A percentile compares a stretch with the other conserved stretches of the same genome.
Conservation (phyloP, 106 monocot genomes). For the Xerophyta viscosa region DNA sequence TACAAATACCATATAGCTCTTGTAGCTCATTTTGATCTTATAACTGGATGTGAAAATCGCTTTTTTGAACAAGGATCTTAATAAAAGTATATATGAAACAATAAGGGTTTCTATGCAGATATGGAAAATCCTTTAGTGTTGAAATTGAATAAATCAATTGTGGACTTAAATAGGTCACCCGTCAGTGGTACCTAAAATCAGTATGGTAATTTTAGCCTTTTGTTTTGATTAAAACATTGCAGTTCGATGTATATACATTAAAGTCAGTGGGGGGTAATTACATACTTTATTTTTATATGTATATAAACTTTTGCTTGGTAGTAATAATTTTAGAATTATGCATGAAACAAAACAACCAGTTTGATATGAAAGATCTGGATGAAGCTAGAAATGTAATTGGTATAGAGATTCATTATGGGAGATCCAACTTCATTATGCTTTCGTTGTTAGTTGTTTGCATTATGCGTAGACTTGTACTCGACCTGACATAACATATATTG, state of each 20-base stretch:
- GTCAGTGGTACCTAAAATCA: slow-evolving; percentile 3
- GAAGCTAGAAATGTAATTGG: neutral
- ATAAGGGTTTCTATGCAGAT: neutral
- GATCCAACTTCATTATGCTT: neutral
- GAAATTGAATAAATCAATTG: neutral
- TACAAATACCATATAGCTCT: too few relatives aligned
- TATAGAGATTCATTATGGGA: neutral
- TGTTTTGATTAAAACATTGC: slow-evolving; percentile 1
- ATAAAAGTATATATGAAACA: neutral
- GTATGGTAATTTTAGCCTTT: neutral
- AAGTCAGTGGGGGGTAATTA: neutral
- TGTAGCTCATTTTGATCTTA: slow-evolving; percentile 7
- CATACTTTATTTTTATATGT: slow-evolving; percentile 1
- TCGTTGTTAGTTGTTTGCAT: neutral
- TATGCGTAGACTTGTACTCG: neutral
- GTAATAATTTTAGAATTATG: neutral
- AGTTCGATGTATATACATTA: neutral
- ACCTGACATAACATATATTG: neutral
- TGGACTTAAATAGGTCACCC: neutral
- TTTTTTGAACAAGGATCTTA: slow-evolving; percentile 1
- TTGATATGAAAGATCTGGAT: slow-evolving; percentile 2
- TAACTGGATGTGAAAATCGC: slow-evolving; percentile 4
- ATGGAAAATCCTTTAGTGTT: neutral
- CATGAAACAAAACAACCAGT: neutral
- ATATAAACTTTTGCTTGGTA: slow-evolving; percentile 2